A percentile compares a stretch with the other conserved stretches of the same genome.
Evolutionary conservation across 306 rosid species (phyloP).

Genomic region (apple (Malus domestica)): DNA sequence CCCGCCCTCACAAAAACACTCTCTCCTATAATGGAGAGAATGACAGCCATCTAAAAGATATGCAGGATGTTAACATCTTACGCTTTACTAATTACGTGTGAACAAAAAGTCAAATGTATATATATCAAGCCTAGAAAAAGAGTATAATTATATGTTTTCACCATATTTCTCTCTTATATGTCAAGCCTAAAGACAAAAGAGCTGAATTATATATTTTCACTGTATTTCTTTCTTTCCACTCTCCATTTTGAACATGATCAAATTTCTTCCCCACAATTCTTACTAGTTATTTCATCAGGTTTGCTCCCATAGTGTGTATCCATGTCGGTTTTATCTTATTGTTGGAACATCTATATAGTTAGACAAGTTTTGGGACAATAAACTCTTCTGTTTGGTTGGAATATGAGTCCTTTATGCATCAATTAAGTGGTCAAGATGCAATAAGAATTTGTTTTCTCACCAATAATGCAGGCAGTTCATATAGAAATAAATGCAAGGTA

Average conservation of each 20-base stretch:
- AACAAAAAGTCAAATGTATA: background rate
- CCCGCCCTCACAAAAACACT: background rate
- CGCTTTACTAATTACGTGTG: background rate
- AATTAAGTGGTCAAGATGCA: background rate
- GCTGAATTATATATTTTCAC: background rate
- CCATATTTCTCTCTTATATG: background rate
- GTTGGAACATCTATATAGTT: background rate
- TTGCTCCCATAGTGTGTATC: background rate
- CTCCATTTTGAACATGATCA: background rate
- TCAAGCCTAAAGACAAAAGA: background rate
- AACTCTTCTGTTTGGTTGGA: background rate
- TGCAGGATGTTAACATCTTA: background rate
- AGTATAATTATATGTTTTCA: background rate
- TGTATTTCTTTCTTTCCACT: background rate
- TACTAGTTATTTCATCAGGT: background rate
- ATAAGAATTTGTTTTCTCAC: background rate
- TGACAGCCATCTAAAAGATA: background rate
- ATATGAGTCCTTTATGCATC: background rate
- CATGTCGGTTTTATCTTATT: background rate
- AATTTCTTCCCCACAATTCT: background rate
- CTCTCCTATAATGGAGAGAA: background rate
- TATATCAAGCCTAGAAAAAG: background rate
- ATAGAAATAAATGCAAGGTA: background rate
- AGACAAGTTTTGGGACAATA: background rate
- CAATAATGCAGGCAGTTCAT: background rate